Base-by-base conservation (phyloP, 257 asterid genomes). In the Solanum chilense region DNA sequence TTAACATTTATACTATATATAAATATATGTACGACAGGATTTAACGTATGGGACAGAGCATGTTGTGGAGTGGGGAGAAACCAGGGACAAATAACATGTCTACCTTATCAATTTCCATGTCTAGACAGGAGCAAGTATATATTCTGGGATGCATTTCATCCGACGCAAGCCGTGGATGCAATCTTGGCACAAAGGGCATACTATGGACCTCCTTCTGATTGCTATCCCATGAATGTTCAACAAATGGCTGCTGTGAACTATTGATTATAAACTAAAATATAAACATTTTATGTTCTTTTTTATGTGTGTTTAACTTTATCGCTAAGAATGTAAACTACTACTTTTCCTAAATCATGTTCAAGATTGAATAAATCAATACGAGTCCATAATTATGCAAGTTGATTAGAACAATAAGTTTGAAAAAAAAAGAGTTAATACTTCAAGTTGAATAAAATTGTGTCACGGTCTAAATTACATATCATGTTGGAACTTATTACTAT, bases 131-230 rank as follows among this genome's bases (percentile, higher is more conserved):
- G 87, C 14, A 89, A 92, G 82, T 96, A 93, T 35, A 90, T 96
- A 7, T 96, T 95, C 45, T 96, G 99, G 99, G 99, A 96, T 89
- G 98, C 98, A 2, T 94, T 94, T 75, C 99, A 96, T 88, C 96
- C 99, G 0, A 95, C 98, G 0, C 96, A 95, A 85, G 92, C 91
- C 1, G 97, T 94, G 8, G 89, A 92, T 78, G 93, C 96, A 2
- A 88, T 95, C 6, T 93, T 93, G 25, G 98, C 98, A 9, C 91
- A 91, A 27, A 91, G 97, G 92, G 97, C 96, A 14, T 95, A 91
- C 35, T 86, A 94, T 14, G 98, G 98, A 2, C 88, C 98, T 9
- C 91, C 96, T 1, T 87, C 95, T 0, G 97, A 95, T 82, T 74
- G 82, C 45, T 66, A 94, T 83, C 99, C 99, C 1, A 90, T 96